Base-by-base conservation (phyloP, 208 protist genomes). In the Trypanosoma caninum region DNA sequence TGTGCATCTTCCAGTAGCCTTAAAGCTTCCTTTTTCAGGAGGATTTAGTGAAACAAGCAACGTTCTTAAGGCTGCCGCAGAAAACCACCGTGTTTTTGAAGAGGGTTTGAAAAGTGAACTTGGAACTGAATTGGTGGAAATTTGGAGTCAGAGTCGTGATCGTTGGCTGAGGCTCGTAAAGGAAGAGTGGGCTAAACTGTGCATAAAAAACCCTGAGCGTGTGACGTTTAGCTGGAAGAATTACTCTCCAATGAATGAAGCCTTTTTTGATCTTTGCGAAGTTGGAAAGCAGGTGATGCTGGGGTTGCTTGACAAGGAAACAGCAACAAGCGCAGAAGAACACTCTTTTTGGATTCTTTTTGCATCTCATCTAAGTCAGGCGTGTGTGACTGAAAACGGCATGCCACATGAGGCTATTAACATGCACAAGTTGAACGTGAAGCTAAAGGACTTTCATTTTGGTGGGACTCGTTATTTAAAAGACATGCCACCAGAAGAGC, bases 361-460 rank as follows among this genome's bases (percentile, higher is more conserved):
- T 41, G 88, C 79, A 27, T 46, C 71, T 8, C 82, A 94, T 72
- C 59, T 94, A 16, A 62, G 72, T 60, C 27, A 57, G 5, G 58
- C 74, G 2, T 89, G 75, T 56, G 48, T 60, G 16, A 57, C 72
- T 18, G 78, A 86, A 65, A 72, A 91, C 25, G 30, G 66, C 30
- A 90, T 94, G 79, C 85, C 82, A 9, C 22, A 18, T 3, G 75
- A 81, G 10, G 78, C 84, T 14, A 84, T 97, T 48, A 76, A 84
- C 6, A 67, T 97, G 53, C 68, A 54, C 20, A 97, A 97, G 54
- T 69, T 97, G 1, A 94, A 94, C 47, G 82, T 97, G 7, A 97
- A 97, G 67, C 53, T 97, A 37, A 94, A 93, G 63, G 91, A 97
- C 67, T 97, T 82, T 64, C 75, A 76, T 53, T 94, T 94, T 82